Conservation (phyloP, 106 monocot genomes). For the Dendrobium nobile region DNA sequence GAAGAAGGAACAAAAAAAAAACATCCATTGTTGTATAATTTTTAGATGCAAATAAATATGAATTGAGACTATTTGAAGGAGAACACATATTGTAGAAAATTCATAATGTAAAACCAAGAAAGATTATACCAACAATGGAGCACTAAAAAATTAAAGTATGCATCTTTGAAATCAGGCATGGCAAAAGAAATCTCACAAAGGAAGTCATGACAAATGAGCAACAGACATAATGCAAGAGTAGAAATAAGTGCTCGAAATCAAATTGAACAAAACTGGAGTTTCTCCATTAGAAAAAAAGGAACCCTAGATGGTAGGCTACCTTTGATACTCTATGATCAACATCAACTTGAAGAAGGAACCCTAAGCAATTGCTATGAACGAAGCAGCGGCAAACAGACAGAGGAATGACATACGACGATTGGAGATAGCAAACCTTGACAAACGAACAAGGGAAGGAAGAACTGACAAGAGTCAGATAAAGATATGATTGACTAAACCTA, state of each 20-base stretch:
- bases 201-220: background rate
- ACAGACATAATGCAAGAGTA: background rate
- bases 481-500: too few relatives aligned
- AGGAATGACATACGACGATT: too few relatives aligned
- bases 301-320: background rate
- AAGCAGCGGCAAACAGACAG: too few relatives aligned
- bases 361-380: too few relatives aligned
- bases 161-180: background rate
- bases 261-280: background rate
- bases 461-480: too few relatives aligned
- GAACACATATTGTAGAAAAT: background rate
- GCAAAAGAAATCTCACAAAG: background rate
- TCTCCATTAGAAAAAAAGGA: background rate
- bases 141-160: background rate
- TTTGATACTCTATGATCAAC: background rate
- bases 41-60: background rate
- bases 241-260: background rate
- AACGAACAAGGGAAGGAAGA: too few relatives aligned
- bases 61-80: background rate
- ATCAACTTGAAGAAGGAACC: too few relatives aligned
- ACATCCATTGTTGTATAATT: background rate
- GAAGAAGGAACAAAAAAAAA: background rate
- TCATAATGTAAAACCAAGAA: background rate
- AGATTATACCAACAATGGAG: background rate
- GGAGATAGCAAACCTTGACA: too few relatives aligned